These are phyloP conservation scores for Lentinula raphanica DNA, from an alignment of 768 basidiomycete genomes.

Conservation along the genomic window DNA sequence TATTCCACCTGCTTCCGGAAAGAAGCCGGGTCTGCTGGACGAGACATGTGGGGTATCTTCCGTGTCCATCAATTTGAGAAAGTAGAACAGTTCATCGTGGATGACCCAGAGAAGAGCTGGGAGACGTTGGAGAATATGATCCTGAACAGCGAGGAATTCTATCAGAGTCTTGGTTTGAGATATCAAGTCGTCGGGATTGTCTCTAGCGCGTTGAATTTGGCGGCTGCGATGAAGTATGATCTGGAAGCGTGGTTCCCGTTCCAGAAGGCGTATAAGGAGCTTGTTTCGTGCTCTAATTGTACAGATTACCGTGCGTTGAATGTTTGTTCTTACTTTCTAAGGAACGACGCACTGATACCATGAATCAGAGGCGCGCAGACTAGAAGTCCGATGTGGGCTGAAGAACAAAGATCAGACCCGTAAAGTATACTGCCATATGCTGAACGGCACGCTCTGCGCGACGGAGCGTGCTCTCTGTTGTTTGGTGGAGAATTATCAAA, in stretches of 20 bases:
- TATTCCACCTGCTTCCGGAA: constrained; percentile 98
- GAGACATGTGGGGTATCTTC: constrained; percentile 99
- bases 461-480: constrained; percentile 97
- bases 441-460: constrained; percentile 96
- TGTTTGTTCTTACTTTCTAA: neutral
- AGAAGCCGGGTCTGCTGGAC: constrained; percentile 95
- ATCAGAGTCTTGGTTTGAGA: constrained; percentile 88
- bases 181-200: constrained; percentile 94
- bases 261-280: constrained; percentile 93
- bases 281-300: constrained; percentile 97
- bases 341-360: neutral
- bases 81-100: constrained; percentile 95
- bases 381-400: constrained; percentile 91
- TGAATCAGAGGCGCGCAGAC: constrained; percentile 74
- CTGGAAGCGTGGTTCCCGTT: constrained; percentile 99
- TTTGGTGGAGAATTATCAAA: constrained; percentile 98
- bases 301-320: constrained; percentile 90
- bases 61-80: constrained; percentile 99
- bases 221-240: constrained; percentile 96
- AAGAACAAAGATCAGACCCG: constrained; percentile 86
- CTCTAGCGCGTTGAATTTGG: constrained; percentile 93
- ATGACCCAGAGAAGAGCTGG: constrained; percentile 92
- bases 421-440: constrained; percentile 97
- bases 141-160: constrained; percentile 86
- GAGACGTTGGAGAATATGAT: constrained; percentile 91